A percentile compares a stretch with the other conserved stretches of the same genome.
Evolutionary conservation across 768 basidiomycete genomes (phyloP).

Genomic region (Mycena leptocephala): DNA sequence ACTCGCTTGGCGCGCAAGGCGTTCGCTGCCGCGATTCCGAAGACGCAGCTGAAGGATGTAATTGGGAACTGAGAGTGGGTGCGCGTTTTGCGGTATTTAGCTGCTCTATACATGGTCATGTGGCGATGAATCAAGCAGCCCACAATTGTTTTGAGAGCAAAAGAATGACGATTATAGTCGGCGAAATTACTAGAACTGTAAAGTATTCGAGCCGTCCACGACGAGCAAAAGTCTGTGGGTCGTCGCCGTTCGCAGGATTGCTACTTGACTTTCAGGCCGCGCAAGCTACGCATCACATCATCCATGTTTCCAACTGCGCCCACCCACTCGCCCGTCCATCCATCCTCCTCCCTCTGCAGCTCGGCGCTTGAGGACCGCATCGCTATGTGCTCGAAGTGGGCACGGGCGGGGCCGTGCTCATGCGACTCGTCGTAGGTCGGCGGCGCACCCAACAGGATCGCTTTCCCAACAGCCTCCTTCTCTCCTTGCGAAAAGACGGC

Average conservation of each 20-base stretch:
- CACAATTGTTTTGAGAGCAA: no score
- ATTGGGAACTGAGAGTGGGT: slow-evolving; percentile 45
- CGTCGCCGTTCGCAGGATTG: not conserved
- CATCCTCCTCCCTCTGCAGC: slow-evolving; percentile 9
- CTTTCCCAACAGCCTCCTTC: not conserved
- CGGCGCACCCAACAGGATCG: not conserved
- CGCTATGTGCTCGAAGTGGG: not conserved
- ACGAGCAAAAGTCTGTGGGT: not conserved
- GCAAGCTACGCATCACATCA: slow-evolving; percentile 7
- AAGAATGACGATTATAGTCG: not conserved
- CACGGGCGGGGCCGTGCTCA: not conserved
- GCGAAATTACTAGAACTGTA: not conserved
- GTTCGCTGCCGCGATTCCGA: slow-evolving; percentile 68
- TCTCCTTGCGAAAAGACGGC: not conserved
- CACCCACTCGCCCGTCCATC: slow-evolving; percentile 28
- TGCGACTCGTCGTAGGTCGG: slow-evolving; percentile 27
- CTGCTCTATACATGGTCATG: no score
- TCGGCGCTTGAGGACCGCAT: not conserved
- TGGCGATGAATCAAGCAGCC: no score
- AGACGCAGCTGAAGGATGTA: slow-evolving; percentile 61
- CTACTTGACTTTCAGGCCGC: slow-evolving; percentile 18
- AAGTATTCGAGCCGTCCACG: not conserved
- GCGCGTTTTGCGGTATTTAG: no score
- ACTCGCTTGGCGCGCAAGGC: slow-evolving; percentile 65
- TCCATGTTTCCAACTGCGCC: slow-evolving; percentile 25